Base-by-base conservation (phyloP, 1,139 yeast species). In the Suhomyces bokatorum region DNA sequence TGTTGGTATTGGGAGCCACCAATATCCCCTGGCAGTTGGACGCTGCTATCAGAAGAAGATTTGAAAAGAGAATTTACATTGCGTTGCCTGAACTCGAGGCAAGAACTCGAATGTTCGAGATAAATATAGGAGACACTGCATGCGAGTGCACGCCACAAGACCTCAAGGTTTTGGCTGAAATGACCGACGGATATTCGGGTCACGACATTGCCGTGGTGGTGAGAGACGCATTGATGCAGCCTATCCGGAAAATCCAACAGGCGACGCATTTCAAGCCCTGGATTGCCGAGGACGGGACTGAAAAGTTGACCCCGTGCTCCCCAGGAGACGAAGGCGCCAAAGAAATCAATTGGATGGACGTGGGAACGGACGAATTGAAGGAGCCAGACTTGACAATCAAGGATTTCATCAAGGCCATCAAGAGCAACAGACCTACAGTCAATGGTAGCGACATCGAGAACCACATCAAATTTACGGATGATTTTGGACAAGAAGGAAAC, bases 21-120 rank as follows among this genome's bases (percentile, higher is more conserved):
- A 95, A 95, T 64, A 93, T 95, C 48, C 99, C 99, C 15, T 95
- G 99, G 99, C 97, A 93, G 69, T 75, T 95, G 53, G 99, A 95
- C 66, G 91, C 98, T 37, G 99, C 99, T 6, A 89, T 95, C 43
- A 81, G 99, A 64, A 84, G 99, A 71, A 84, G 99, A 70, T 95
- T 95, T 59, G 99, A 93, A 64, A 81, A 88, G 58, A 83, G 99
- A 68, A 93, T 95, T 43, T 95, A 95, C 63, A 95, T 95, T 53
- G 86, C 99, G 3, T 74, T 95, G 48, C 99, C 99, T 0, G 99
- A 93, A 48, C 80, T 80, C 10, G 93, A 87, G 51, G 97, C 97
- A 2, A 77, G 99, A 54, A 80, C 91, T 6, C 82, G 83, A 52
- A 91, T 95, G 98, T 95, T 95, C 70, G 96, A 90, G 61, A 75